Percentiles rank a stretch among this genome's conserved stretches.
Evolutionary conservation across 2,329 filamentous ascomycete genomes (phyloP).

Genomic region (Cytospora piceae): DNA sequence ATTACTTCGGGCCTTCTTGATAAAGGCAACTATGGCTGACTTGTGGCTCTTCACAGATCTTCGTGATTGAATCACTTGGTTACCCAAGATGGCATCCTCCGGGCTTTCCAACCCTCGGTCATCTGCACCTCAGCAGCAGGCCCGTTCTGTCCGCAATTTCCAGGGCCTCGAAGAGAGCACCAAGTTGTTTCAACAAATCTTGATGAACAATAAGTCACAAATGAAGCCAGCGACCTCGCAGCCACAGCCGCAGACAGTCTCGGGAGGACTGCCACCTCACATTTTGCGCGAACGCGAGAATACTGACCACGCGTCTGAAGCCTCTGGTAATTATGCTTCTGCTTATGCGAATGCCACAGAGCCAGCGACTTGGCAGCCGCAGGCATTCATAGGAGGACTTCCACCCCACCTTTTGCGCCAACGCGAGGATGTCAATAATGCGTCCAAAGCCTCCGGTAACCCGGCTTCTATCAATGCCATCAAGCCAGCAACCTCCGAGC

Average conservation of each 20-base stretch:
- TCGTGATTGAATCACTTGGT: not conserved
- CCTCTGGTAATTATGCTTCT: not conserved
- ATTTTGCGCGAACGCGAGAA: not conserved
- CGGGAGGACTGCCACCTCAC: slow-evolving; percentile 4
- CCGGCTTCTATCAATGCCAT: not conserved
- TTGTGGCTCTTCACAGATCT: not conserved
- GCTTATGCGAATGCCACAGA: slow-evolving; percentile 1
- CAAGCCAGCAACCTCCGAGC: not conserved
- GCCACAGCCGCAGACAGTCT: not conserved
- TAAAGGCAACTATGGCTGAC: not conserved
- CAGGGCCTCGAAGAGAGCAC: not conserved
- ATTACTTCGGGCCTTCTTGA: not conserved
- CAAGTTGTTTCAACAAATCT: not conserved
- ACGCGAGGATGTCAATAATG: not conserved
- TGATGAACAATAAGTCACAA: not conserved
- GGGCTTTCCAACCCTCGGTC: not conserved
- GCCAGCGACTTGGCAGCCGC: not conserved
- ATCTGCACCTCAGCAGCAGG: not conserved
- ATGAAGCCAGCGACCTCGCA: not conserved
- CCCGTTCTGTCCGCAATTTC: not conserved
- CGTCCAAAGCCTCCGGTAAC: not conserved
- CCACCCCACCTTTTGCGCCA: slow-evolving; percentile 12
- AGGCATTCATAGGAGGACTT: not conserved
- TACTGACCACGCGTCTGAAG: not conserved
- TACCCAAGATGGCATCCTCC: slow-evolving; percentile 1